These are phyloP conservation scores for Boehmeria nivea DNA, from an alignment of 306 rosid genomes.

Conservation along the genomic window DNA sequence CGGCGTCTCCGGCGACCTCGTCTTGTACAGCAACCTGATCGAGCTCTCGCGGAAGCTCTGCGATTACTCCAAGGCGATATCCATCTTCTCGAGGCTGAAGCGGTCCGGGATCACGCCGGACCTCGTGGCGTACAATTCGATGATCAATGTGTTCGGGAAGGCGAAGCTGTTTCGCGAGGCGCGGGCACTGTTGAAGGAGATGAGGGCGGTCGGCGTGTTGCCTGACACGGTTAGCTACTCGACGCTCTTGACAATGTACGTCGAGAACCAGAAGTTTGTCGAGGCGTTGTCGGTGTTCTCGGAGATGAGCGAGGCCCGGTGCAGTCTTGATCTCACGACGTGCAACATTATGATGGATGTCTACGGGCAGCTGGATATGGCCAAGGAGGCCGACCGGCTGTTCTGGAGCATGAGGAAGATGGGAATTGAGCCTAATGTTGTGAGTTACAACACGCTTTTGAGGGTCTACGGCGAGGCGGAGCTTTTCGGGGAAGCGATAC, in stretches of 20 bases:
- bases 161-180: constrained; percentile 89
- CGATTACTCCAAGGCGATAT: constrained; percentile 83
- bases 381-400: constrained; percentile 78
- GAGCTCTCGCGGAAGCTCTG: constrained; percentile 74
- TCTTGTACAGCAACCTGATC: constrained; percentile 73
- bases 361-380: constrained; percentile 93
- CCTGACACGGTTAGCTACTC: constrained; percentile 82
- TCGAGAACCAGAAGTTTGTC: constrained; percentile 71
- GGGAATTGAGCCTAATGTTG: constrained; percentile 78
- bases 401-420: constrained; percentile 95
- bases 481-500: constrained; percentile 87
- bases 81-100: constrained; percentile 63
- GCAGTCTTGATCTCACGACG: constrained; percentile 60
- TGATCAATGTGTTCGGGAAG: constrained; percentile 87
- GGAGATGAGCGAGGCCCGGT: constrained; percentile 65
- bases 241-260: constrained; percentile 55
- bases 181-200: constrained; percentile 59
- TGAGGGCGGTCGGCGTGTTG: constrained; percentile 47
- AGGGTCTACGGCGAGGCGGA: constrained; percentile 93
- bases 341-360: constrained; percentile 95
- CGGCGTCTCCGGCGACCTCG: constrained; percentile 76
- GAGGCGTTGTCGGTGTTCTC: constrained; percentile 78
- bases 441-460: constrained; percentile 83
- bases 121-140: constrained; percentile 67
- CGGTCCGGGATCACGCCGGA: constrained; percentile 57